A percentile compares a stretch with the other conserved stretches of the same genome.
Conservation (phyloP, 768 basidiomycete species). For the Lactarius sp. region DNA sequence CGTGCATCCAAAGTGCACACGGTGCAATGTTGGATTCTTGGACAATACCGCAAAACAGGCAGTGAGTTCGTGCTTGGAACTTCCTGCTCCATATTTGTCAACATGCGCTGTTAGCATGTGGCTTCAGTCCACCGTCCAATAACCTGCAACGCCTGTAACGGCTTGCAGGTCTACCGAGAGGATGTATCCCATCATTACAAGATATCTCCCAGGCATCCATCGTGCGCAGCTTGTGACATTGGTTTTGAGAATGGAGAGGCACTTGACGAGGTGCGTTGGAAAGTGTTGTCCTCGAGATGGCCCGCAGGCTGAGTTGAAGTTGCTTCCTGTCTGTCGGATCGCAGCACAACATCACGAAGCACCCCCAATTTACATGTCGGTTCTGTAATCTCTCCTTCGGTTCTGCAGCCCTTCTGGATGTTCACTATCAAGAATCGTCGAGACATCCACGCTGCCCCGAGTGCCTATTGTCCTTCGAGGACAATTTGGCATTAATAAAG, state of each 20-base stretch:
- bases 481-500: conserved; percentile 35
- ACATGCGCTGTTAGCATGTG: conserved; percentile 32
- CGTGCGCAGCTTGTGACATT: conserved; percentile 18
- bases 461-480: conserved; percentile 41
- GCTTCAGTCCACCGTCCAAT: conserved; percentile 21
- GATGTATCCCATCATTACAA: conserved; percentile 22
- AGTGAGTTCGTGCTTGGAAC: conserved; percentile 29
- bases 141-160: conserved; percentile 17
- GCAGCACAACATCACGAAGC: conserved; percentile 15
- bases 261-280: conserved; percentile 17
- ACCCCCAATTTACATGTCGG: conserved; percentile 18
- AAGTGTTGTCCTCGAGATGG: background rate
- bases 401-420: conserved; percentile 16
- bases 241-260: conserved; percentile 21
- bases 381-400: conserved; percentile 17
- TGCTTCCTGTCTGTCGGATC: background rate
- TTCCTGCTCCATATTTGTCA: background rate
- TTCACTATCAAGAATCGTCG: conserved; percentile 32
- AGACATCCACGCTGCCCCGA: conserved; percentile 43
- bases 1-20: conserved; percentile 42
- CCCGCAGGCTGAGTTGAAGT: background rate
- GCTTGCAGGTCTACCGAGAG: conserved; percentile 20
- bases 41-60: conserved; percentile 35
- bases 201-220: conserved; percentile 14
- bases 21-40: conserved; percentile 41